A percentile compares a stretch with the other conserved stretches of the same genome.
These are phyloP conservation scores for Dalbergia cochinchinensis DNA, from an alignment of 306 rosid species.

Conservation along the genomic window DNA sequence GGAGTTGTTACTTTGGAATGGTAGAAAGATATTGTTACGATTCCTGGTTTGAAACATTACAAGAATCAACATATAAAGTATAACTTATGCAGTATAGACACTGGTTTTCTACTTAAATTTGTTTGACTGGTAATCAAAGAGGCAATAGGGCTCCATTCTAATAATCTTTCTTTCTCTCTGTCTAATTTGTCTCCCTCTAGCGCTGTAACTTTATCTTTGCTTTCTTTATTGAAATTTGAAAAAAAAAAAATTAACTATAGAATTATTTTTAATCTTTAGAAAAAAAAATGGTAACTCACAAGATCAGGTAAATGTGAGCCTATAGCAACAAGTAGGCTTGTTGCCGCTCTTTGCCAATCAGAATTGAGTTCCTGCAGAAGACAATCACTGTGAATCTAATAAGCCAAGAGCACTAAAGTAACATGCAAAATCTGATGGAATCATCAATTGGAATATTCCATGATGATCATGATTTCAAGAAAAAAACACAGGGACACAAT, in stretches of 20 bases:
- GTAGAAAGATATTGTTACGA: constrained; percentile 34
- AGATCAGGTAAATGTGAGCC: constrained; percentile 94
- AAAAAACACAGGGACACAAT: constrained; percentile 10
- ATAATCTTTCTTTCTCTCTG: constrained; percentile 32
- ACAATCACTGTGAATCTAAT: constrained; percentile 37
- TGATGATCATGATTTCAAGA: constrained; percentile 28
- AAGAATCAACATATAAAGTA: constrained; percentile 30
- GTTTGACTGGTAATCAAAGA: constrained; percentile 31
- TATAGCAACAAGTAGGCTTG: constrained; percentile 86
- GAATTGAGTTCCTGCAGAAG: constrained; percentile 77
- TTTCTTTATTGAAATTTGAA: constrained; percentile 27
- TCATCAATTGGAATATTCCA: constrained; percentile 25
- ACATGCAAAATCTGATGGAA: constrained; percentile 23
- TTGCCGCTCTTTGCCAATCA: constrained; percentile 97
- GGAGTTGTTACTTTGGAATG: constrained; percentile 18
- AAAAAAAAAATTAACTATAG: neutral
- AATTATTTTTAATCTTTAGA: constrained; percentile 23
- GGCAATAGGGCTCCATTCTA: constrained; percentile 14
- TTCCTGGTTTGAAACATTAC: constrained; percentile 23
- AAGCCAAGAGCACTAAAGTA: constrained; percentile 20
- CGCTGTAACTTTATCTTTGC: constrained; percentile 33
- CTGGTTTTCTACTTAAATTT: constrained; percentile 29
- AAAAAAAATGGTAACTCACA: constrained; percentile 61
- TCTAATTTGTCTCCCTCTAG: constrained; percentile 35
- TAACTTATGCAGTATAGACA: constrained; percentile 29